phyloP scores from a whole-genome alignment of 495 filamentous ascomycete species.

The Margaritispora aquatica region DNA sequence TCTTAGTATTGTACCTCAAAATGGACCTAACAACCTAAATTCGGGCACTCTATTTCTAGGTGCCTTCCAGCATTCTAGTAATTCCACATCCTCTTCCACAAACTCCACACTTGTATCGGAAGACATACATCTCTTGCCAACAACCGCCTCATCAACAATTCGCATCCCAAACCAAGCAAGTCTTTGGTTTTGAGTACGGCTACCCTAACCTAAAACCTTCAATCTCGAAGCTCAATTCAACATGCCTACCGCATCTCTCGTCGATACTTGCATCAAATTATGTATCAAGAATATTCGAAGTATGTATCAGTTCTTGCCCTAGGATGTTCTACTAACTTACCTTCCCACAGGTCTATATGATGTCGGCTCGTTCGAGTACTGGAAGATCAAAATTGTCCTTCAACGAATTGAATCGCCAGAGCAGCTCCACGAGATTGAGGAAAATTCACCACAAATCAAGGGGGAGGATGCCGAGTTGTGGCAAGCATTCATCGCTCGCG shows the following conservation, averaged over 20 bases:
- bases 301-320: slow-evolving; percentile 11
- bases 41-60: background rate
- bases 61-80: background rate
- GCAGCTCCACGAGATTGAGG: slow-evolving; percentile 59
- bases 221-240: background rate
- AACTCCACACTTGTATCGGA: background rate
- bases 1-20: background rate
- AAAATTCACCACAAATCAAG: slow-evolving; percentile 56
- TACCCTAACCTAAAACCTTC: no score
- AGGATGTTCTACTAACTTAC: background rate
- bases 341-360: slow-evolving; percentile 15
- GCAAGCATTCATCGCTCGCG: slow-evolving; percentile 59
- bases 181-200: no score
- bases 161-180: no score
- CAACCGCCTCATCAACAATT: background rate
- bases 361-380: slow-evolving; percentile 54
- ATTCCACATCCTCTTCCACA: background rate
- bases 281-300: slow-evolving; percentile 27
- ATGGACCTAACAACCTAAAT: no score
- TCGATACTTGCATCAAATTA: slow-evolving; percentile 12
- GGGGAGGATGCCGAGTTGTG: slow-evolving; percentile 58
- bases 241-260: slow-evolving; percentile 17
- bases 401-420: slow-evolving; percentile 56
- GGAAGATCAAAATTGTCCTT: slow-evolving; percentile 52
- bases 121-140: background rate